Evolutionary conservation across 306 rosid genomes (phyloP).

Genomic region (Potentilla sterilis): DNA sequence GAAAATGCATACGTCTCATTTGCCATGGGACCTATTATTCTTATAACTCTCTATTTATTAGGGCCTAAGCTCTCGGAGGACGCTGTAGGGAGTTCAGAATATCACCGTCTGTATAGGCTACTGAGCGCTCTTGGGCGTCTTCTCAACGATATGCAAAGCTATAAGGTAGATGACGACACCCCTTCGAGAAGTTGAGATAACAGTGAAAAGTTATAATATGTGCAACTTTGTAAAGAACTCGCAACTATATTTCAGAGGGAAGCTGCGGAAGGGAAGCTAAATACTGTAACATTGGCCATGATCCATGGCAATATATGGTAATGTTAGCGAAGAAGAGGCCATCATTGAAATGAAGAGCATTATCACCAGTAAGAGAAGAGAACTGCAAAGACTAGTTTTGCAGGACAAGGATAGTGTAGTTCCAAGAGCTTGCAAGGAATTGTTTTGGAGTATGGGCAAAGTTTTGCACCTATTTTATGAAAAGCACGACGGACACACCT

Average conservation of each 20-base stretch:
- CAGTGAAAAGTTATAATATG: background rate
- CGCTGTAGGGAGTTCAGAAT: constrained; percentile 37
- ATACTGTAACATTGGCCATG: constrained; percentile 43
- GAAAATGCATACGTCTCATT: constrained; percentile 51
- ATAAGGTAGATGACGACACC: constrained; percentile 41
- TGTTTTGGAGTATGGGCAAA: constrained; percentile 74
- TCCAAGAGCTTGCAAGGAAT: constrained; percentile 79
- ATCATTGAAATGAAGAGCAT: constrained; percentile 33
- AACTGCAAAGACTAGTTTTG: constrained; percentile 63
- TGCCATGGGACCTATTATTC: constrained; percentile 77
- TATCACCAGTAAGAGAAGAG: constrained; percentile 46
- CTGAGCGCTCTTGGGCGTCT: constrained; percentile 69
- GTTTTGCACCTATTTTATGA: constrained; percentile 60
- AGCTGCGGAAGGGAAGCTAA: constrained; percentile 70
- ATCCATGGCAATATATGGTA: constrained; percentile 40
- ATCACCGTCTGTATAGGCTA: constrained; percentile 43
- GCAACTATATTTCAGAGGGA: constrained; percentile 56
- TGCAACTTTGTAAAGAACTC: background rate
- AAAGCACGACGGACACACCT: constrained; percentile 66
- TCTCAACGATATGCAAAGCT: constrained; percentile 60
- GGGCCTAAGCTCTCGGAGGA: constrained; percentile 69
- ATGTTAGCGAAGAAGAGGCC: constrained; percentile 40
- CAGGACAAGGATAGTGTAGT: constrained; percentile 49
- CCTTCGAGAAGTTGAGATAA: background rate
- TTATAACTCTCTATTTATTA: constrained; percentile 64